phyloP scores from a whole-genome alignment of 1,284 basidiomycete species.

The Tylopilus sp. region DNA sequence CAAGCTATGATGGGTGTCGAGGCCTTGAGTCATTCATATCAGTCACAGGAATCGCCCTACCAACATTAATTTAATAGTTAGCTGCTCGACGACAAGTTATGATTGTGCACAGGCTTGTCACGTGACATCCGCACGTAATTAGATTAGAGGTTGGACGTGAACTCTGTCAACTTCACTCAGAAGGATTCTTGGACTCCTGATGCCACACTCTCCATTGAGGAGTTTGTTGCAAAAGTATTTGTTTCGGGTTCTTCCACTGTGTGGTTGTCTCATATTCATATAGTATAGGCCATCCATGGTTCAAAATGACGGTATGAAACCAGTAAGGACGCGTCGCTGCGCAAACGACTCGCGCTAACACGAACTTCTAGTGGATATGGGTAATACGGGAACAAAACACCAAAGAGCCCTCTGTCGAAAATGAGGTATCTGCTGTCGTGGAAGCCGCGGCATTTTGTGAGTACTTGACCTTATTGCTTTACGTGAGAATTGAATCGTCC shows the following conservation, averaged over 20 bases:
- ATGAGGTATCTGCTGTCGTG: constrained; percentile 38
- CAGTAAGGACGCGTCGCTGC: constrained; percentile 42
- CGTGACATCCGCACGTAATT: constrained; percentile 1
- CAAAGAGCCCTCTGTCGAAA: constrained; percentile 19
- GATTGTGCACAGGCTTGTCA: constrained; percentile 1
- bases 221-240: constrained; percentile 27
- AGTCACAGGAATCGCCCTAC: too few relatives aligned
- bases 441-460: constrained; percentile 52
- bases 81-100: too few relatives aligned
- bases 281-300: constrained; percentile 75
- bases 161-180: too few relatives aligned
- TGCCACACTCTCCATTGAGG: constrained; percentile 16
- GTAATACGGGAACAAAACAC: constrained; percentile 40
- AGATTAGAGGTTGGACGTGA: not conserved
- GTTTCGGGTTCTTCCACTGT: not conserved
- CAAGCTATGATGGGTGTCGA: too few relatives aligned
- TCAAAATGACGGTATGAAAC: constrained; percentile 70
- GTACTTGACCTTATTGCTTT: constrained; percentile 17
- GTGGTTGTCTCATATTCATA: constrained; percentile 1
- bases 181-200: constrained; percentile 31
- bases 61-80: too few relatives aligned
- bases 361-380: constrained; percentile 62
- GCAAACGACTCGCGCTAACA: not conserved
- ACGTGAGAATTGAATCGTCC: not conserved
- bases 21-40: too few relatives aligned